A percentile compares a stretch with the other conserved stretches of the same genome.
These are phyloP conservation scores for Paxillus rubicundulus DNA, from an alignment of 768 basidiomycete genomes.

Conservation along the genomic window DNA sequence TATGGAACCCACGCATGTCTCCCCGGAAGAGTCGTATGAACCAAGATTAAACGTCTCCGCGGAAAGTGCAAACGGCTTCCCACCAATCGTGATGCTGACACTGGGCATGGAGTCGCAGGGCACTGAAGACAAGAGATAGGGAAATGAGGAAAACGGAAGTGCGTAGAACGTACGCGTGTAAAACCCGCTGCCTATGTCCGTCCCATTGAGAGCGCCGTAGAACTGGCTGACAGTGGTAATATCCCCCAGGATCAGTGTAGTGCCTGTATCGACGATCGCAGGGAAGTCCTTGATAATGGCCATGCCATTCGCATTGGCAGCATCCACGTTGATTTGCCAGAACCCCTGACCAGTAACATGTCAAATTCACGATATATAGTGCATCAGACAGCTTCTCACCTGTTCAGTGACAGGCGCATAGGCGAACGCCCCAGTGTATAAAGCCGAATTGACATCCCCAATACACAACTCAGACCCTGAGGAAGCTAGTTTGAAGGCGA, in stretches of 20 bases:
- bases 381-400: conserved; percentile 17
- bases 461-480: conserved; percentile 37
- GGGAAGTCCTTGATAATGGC: conserved; percentile 3
- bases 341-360: conserved; percentile 12
- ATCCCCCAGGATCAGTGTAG: conserved; percentile 43
- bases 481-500: conserved; percentile 40
- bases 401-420: conserved; percentile 32
- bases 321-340: conserved; percentile 21
- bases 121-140: conserved; percentile 14
- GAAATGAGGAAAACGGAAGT: not conserved
- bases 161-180: conserved; percentile 31
- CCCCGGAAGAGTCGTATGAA: conserved; percentile 4
- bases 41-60: conserved; percentile 39
- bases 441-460: conserved; percentile 39
- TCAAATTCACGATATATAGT: not conserved
- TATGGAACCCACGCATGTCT: conserved; percentile 21
- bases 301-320: conserved; percentile 23
- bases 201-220: conserved; percentile 31
- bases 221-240: conserved; percentile 31
- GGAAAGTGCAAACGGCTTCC: conserved; percentile 30
- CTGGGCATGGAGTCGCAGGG: conserved; percentile 25
- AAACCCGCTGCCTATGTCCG: conserved; percentile 29
- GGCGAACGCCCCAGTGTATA: conserved; percentile 39
- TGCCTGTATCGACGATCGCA: conserved; percentile 51
- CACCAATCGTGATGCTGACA: conserved; percentile 35